Evolutionary conservation across 495 filamentous ascomycete genomes (phyloP).

Genomic region (Ascobolus immersus): DNA sequence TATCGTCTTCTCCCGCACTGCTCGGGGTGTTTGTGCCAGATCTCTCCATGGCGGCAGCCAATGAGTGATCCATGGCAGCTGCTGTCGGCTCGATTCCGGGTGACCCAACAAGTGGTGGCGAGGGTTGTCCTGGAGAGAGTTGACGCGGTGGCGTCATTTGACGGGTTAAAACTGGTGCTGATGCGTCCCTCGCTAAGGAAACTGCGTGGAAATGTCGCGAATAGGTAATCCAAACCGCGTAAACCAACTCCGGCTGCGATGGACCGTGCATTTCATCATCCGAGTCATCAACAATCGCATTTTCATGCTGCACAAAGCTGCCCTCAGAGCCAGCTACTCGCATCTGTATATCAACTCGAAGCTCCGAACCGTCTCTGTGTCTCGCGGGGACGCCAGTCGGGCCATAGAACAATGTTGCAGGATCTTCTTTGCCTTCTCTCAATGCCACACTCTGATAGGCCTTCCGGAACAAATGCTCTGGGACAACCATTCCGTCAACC

Average conservation of each 20-base stretch:
- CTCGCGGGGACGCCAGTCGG: conserved; percentile 60
- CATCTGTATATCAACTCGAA: conserved; percentile 86
- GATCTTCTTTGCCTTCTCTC: conserved; percentile 51
- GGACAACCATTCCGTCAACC: conserved; percentile 84
- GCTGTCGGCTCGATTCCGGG: not conserved
- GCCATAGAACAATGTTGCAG: conserved; percentile 47
- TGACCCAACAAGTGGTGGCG: conserved; percentile 19
- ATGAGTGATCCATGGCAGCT: too few species aligned
- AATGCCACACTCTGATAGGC: conserved; percentile 62
- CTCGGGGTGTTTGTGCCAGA: too few species aligned
- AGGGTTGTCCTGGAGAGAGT: conserved; percentile 51
- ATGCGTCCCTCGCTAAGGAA: conserved; percentile 26
- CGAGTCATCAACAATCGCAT: conserved; percentile 14
- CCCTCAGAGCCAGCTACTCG: conserved; percentile 70
- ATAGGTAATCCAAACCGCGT: conserved; percentile 91
- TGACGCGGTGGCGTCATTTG: conserved; percentile 40
- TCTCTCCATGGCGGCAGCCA: too few species aligned
- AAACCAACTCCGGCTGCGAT: conserved; percentile 53
- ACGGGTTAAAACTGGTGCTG: conserved; percentile 34
- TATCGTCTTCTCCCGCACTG: conserved; percentile 14
- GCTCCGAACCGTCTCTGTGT: conserved; percentile 70
- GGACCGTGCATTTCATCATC: conserved; percentile 20
- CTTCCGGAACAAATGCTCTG: conserved; percentile 81
- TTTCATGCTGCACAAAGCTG: conserved; percentile 18
- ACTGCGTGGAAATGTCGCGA: conserved; percentile 71